Percentiles rank a stretch among this genome's conserved stretches.
Evolutionary conservation across 176 grass and related monocot species (phyloP).

Genomic region (Carex kokanica): DNA sequence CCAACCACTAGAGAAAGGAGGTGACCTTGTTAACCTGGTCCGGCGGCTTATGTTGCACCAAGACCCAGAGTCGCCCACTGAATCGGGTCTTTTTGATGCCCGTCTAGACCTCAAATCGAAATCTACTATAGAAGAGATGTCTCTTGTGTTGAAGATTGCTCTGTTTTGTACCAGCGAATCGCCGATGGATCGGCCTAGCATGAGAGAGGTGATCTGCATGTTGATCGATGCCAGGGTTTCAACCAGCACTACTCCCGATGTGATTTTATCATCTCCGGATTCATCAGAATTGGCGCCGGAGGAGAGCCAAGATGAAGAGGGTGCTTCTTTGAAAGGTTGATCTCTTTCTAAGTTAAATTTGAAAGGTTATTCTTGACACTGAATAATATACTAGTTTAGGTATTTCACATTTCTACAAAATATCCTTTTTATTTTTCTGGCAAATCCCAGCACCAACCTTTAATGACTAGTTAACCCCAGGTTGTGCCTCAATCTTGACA

Average conservation of each 20-base stretch:
- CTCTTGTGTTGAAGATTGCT: constrained; percentile 83
- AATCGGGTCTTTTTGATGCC: constrained; percentile 51
- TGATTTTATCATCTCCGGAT: constrained; percentile 41
- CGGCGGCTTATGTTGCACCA: constrained; percentile 47
- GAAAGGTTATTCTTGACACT: background rate
- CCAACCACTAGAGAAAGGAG: constrained; percentile 93
- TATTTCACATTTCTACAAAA: background rate
- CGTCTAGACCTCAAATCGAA: constrained; percentile 58
- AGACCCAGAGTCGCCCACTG: constrained; percentile 26
- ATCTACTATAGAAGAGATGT: constrained; percentile 60
- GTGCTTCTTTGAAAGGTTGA: constrained; percentile 31
- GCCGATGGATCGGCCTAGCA: constrained; percentile 82
- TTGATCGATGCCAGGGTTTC: constrained; percentile 66
- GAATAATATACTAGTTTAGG: background rate
- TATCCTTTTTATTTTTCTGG: background rate
- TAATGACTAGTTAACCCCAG: background rate
- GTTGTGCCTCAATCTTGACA: background rate
- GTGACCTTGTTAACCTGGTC: constrained; percentile 95
- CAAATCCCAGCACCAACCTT: background rate
- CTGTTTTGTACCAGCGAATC: constrained; percentile 87
- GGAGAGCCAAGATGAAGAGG: background rate
- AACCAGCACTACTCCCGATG: constrained; percentile 29
- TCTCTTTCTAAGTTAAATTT: background rate
- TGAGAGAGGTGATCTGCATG: constrained; percentile 97
- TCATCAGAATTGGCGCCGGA: constrained; percentile 7